Base-by-base conservation (phyloP, 441 rosid species). In the Populus tomentosa region DNA sequence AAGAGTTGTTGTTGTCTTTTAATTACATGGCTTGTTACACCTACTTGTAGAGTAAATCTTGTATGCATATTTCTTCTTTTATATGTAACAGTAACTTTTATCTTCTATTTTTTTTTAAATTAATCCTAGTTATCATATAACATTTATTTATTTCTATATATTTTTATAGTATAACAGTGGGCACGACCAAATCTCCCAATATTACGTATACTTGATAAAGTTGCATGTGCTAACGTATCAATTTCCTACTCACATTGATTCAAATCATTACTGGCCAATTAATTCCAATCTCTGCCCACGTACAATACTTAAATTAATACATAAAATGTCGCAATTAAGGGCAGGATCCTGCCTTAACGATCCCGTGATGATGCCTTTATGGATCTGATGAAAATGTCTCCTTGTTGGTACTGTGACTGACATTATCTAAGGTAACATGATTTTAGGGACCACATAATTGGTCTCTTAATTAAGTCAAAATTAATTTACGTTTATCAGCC, bases 301-400 rank as follows among this genome's bases (percentile, higher is more conserved):
- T 73, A 71, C 64, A 14, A 73, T 16, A 14, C 6, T 72, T 77
- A 30, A 62, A 64, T 63, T 70, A 61, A 80, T 82, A 72, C 28
- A 36, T 10, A 71, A 65, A 67, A 65, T 46, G 59, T 23, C 46
- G 26, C 74, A 72, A 73, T 63, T 74, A 36, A 80, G 75, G 83
- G 83, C 78, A 89, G 77, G 92, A 85, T 87, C 91, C 90, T 83
- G 76, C 84, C 87, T 87, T 83, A 80, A 89, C 84, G 91, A 83
- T 88, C 83, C 77, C 73, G 81, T 69, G 86, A 83, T 81, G 75
- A 79, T 71, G 67, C 72, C 70, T 85, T 85, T 83, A 83, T 87
- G 85, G 88, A 83, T 85, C 73, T 75, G 73, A 86, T 83, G 70
- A 81, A 79, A 81, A 42, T 81, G 82, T 80, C 82, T 78, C 77